phyloP scores from a whole-genome alignment of 768 basidiomycete species.

The Boletus rufocinnamomeus region DNA sequence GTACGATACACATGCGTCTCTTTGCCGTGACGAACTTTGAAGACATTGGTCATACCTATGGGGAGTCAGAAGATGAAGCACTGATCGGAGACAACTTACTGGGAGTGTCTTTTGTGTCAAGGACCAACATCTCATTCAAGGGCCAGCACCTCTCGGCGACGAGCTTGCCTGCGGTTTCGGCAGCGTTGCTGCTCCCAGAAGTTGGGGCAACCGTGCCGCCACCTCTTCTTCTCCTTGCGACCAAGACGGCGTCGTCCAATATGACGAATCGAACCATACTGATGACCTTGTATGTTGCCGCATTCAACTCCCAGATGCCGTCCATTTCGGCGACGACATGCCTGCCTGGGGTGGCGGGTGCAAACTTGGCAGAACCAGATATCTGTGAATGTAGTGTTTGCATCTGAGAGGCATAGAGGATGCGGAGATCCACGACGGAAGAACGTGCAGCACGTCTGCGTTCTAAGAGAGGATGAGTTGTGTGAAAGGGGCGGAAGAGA shows the following conservation, averaged over 20 bases:
- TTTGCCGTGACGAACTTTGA: conserved; percentile 92
- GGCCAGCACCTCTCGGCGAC: conserved; percentile 95
- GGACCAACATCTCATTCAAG: conserved; percentile 89
- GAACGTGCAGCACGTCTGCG: conserved; percentile 72
- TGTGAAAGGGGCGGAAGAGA: conserved; percentile 29
- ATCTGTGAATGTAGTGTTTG: conserved; percentile 86
- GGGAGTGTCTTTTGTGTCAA: conserved; percentile 94
- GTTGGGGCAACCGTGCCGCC: conserved; percentile 44
- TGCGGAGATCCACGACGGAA: conserved; percentile 92
- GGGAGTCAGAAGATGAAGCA: conserved; percentile 5
- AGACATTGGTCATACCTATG: conserved; percentile 86
- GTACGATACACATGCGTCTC: conserved; percentile 95
- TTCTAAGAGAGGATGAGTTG: conserved; percentile 34
- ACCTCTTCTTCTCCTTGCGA: conserved; percentile 75
- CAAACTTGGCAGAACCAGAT: conserved; percentile 94
- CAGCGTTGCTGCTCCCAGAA: conserved; percentile 58
- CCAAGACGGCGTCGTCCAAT: conserved; percentile 87
- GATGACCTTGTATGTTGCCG: conserved; percentile 93
- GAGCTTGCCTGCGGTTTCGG: conserved; percentile 67
- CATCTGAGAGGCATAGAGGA: conserved; percentile 94
- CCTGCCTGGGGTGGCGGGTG: conserved; percentile 86
- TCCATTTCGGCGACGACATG: conserved; percentile 89
- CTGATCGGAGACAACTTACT: conserved; percentile 50
- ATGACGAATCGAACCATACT: conserved; percentile 88
- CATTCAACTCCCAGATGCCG: conserved; percentile 79